Base-by-base conservation (phyloP, 768 basidiomycete genomes). In the Suillus bovinus region DNA sequence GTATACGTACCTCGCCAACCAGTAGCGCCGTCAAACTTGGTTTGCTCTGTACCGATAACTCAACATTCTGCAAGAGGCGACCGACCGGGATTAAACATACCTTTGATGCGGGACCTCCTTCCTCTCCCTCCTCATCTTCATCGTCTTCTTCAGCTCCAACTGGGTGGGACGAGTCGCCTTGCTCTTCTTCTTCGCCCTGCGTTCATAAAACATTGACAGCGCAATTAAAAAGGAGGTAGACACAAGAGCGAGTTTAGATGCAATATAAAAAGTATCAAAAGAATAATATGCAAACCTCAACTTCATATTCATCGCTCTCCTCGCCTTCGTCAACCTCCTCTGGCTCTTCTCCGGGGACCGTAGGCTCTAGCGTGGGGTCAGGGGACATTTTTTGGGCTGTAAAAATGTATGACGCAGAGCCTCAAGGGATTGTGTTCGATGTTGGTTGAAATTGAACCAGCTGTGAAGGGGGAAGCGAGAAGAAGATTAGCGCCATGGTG, bases 301-400 rank as follows among this genome's bases (percentile, higher is more conserved):
- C 3, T 0, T 70, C 72, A 53, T 74, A 75, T 2, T 20, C n/a
- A 24, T 73, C 72, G 33, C 66, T 72, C 33, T 74, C 71, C n/a
- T 75, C 74, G 14, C 58, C 72, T 2, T 67, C 68, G 7, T 66
- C 57, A 24, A 6, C 3, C 33, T 63, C 65, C 16, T 66, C 63
- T 9, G 38, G n/a, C 31, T 42, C 50, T 39, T 69, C 65, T 24
- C 63, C 49, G 0, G 7, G 0, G 42, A 54, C 11, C 11, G 60
- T 53, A 5, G 67, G 63, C 36, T 75, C 64, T 11, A 49, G 24
- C 1, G 62, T 20, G 29, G 71, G 66, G 59, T 72, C 62, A 50
- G 68, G 56, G 33, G 69, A 56, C 73, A 74, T 74, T 42, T 22
- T 64, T 4, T 10, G 24, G 3, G 11, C 22, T 64, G 16, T 24